Base-by-base conservation (phyloP, 805 yeast genomes). In the Hyphopichia homilentoma region DNA sequence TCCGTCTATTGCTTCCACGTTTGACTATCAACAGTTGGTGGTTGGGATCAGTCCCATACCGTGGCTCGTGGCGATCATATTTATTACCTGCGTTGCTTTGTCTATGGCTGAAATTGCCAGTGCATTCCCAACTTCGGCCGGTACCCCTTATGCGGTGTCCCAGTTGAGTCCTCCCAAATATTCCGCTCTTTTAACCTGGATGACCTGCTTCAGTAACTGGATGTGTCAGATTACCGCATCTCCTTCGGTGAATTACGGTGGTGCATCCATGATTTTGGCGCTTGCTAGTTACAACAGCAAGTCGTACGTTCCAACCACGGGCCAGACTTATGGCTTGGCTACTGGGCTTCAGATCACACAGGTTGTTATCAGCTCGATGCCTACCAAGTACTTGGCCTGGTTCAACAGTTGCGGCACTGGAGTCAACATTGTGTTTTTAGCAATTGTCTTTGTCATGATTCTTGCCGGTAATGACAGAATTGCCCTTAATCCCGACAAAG, bases 81-180 rank as follows among this genome's bases (percentile, higher is more conserved):
- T 80, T 24, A 68, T 81, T 33, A 61, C 73, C 32, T 64, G 70
- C 4, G 84, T 80, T 28, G 82, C 82, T 8, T 59, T 69, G 27
- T 69, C 79, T 13, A 64, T 81, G 73, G 83, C 84, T 0, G 86
- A 81, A 48, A 63, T 80, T 20, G 72, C 82, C 8, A 67, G 77
- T 16, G 77, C 83, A 5, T 75, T 75, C 59, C 87, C 87, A 24
- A 79, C 83, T 6, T 66, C 81, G 7, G 75, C 83, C 17, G 86
- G 86, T 28, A 68, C 82, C 6, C 83, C 82, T 30, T 81, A 80
- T 44, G 84, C 86, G 38, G 79, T 79, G 2, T 68, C 77, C 2
- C 76, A 77, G 45, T 57, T 79, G 40, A 73, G 84, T 3, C 84
- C 84, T 9, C 73, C 71, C 15, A 63, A 61, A 42, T 59, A 47